Evolutionary conservation across 1,284 basidiomycete genomes (phyloP).

Genomic region (Sporisorium scitamineum): DNA sequence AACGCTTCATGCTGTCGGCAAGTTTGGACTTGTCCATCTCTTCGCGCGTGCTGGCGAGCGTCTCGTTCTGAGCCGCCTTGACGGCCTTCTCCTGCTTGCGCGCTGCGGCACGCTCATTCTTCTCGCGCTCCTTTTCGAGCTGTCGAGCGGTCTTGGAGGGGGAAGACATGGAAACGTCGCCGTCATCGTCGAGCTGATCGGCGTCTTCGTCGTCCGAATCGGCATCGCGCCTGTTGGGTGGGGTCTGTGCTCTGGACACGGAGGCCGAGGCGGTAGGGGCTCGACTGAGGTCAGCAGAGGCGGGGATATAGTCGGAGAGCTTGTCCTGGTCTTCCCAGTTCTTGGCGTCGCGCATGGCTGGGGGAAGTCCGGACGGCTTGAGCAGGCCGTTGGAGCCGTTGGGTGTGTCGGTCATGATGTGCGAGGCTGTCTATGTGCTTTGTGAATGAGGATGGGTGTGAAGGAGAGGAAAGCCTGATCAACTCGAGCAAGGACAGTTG

Average conservation of each 20-base stretch:
- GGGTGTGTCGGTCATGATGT: slow-evolving; percentile 28
- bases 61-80: slow-evolving; percentile 58
- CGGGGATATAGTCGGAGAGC: slow-evolving; percentile 60
- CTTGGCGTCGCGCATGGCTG: slow-evolving; percentile 43
- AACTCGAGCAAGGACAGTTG: background rate
- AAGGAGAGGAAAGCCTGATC: background rate
- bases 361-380: slow-evolving; percentile 40
- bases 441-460: background rate
- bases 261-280: slow-evolving; percentile 54
- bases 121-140: slow-evolving; percentile 60
- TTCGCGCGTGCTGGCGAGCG: slow-evolving; percentile 55
- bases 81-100: slow-evolving; percentile 46
- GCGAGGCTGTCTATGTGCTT: background rate
- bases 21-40: slow-evolving; percentile 63
- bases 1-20: slow-evolving; percentile 67
- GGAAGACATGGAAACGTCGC: slow-evolving; percentile 35
- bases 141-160: slow-evolving; percentile 58
- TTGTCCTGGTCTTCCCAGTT: slow-evolving; percentile 62
- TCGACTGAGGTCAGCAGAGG: slow-evolving; percentile 52
- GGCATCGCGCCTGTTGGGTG: slow-evolving; percentile 29
- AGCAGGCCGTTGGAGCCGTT: slow-evolving; percentile 44
- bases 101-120: slow-evolving; percentile 49
- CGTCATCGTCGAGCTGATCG: slow-evolving; percentile 43
- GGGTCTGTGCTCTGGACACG: slow-evolving; percentile 43
- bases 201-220: slow-evolving; percentile 35